Evolutionary conservation across 2,329 filamentous ascomycete species (phyloP).

Genomic region (Fusarium drepaniforme): DNA sequence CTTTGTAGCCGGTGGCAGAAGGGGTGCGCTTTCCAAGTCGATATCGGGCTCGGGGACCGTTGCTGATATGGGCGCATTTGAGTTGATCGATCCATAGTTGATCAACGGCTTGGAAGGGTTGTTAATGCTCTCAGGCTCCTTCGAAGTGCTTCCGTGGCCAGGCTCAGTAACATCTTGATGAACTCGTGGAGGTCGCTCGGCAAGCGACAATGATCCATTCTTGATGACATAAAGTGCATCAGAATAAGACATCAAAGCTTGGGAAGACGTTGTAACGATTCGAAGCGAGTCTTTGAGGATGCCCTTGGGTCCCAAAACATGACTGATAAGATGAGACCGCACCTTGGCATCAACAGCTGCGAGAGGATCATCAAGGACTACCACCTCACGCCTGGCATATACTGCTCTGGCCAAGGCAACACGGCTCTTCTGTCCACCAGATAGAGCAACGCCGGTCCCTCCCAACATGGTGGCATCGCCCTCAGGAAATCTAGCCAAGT

Average conservation of each 20-base stretch:
- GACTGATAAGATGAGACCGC: background rate
- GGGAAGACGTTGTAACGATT: background rate
- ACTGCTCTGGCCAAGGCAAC: background rate
- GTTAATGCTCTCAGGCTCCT: accelerated
- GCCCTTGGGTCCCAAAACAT: background rate
- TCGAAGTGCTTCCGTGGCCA: accelerated
- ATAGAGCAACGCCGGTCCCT: background rate
- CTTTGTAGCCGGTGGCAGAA: background rate
- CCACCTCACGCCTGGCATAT: background rate
- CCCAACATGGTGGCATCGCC: background rate
- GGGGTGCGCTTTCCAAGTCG: background rate
- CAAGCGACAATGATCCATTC: background rate
- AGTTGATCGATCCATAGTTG: background rate
- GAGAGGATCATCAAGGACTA: background rate
- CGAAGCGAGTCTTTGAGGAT: background rate
- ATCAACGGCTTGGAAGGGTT: background rate
- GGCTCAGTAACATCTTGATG: background rate
- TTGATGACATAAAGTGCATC: background rate
- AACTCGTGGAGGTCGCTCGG: background rate
- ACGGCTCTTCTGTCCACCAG: background rate
- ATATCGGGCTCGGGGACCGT: background rate
- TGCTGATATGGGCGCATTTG: background rate
- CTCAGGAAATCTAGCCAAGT: background rate
- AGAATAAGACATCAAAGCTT: background rate
- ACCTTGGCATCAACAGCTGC: background rate